Evolutionary conservation across 2,329 filamentous ascomycete species (phyloP).

Genomic region (Allantophomopsis lycopodina): DNA sequence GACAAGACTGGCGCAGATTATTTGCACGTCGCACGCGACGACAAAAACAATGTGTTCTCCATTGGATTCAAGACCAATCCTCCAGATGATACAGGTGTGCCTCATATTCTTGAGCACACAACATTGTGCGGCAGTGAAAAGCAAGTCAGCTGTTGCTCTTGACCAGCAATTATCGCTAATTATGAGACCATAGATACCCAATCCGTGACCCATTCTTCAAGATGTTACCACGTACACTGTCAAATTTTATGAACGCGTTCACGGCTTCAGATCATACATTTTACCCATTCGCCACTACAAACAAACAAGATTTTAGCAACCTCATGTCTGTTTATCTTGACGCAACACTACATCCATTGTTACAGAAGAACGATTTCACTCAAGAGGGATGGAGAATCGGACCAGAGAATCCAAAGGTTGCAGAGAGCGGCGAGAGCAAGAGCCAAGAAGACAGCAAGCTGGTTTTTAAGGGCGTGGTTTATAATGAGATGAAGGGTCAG

Average conservation of each 20-base stretch:
- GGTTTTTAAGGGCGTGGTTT: slow-evolving; percentile 95
- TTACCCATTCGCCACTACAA: slow-evolving; percentile 96
- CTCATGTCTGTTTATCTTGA: slow-evolving; percentile 95
- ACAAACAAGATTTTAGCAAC: slow-evolving; percentile 88
- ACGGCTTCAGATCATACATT: slow-evolving; percentile 93
- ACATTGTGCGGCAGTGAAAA: slow-evolving; percentile 92
- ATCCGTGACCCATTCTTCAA: slow-evolving; percentile 99
- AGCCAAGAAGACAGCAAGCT: slow-evolving; percentile 47
- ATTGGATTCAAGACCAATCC: slow-evolving; percentile 99
- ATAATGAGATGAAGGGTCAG: slow-evolving; percentile 99
- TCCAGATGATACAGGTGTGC: slow-evolving; percentile 87
- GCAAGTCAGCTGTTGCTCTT: slow-evolving; percentile 29
- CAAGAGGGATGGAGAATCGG: slow-evolving; percentile 97
- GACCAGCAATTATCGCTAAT: slow-evolving; percentile 14
- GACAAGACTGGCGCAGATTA: slow-evolving; percentile 95
- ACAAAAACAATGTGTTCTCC: slow-evolving; percentile 98
- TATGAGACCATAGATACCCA: slow-evolving; percentile 55
- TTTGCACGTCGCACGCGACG: slow-evolving; percentile 84
- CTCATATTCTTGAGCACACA: slow-evolving; percentile 95
- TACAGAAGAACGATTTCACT: slow-evolving; percentile 84
- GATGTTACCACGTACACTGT: slow-evolving; percentile 96
- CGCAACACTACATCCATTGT: slow-evolving; percentile 76
- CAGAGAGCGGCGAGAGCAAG: slow-evolving; percentile 23
- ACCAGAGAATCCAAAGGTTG: slow-evolving; percentile 63
- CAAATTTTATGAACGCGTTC: slow-evolving; percentile 99